Evolutionary conservation across 768 basidiomycete genomes (phyloP).

Genomic region (Termitomyces sp.): DNA sequence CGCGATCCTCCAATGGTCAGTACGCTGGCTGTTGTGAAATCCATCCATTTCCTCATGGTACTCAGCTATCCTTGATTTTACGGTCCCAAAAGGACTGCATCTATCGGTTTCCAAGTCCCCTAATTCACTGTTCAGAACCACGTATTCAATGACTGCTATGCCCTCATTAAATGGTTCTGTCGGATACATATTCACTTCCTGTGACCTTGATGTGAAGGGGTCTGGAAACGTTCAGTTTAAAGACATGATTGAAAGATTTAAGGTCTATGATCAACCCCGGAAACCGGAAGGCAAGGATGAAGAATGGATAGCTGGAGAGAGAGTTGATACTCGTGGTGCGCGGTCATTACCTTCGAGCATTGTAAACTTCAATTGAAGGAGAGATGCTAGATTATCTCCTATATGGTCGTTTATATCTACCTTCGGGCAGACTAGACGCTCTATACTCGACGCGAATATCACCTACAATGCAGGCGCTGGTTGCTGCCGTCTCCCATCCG

Average conservation of each 20-base stretch:
- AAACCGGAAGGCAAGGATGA: constrained; percentile 76
- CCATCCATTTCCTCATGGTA: background rate
- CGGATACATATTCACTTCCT: constrained; percentile 91
- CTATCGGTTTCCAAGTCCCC: constrained; percentile 85
- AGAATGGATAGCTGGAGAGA: constrained; percentile 77
- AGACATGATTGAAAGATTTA: constrained; percentile 87
- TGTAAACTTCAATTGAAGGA: constrained; percentile 10
- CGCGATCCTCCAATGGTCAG: constrained; percentile 82
- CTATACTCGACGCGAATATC: constrained; percentile 81
- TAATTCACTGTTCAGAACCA: constrained; percentile 83
- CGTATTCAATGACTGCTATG: constrained; percentile 90
- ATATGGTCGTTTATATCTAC: constrained; percentile 89
- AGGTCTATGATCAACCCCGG: constrained; percentile 76
- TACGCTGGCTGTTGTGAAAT: background rate
- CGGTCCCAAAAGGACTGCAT: constrained; percentile 76
- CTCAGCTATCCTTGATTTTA: constrained; percentile 88
- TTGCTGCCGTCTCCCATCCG: constrained; percentile 85
- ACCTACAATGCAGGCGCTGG: constrained; percentile 73
- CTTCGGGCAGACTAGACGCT: constrained; percentile 84
- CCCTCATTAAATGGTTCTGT: constrained; percentile 91
- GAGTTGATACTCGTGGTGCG: constrained; percentile 74
- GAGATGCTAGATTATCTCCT: constrained; percentile 75
- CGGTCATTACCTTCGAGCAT: constrained; percentile 11
- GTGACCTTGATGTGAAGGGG: constrained; percentile 66
- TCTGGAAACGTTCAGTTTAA: constrained; percentile 78